Evolutionary conservation across 2,329 filamentous ascomycete genomes (phyloP), one percentile per base, ranked within the genome.

Genomic region (Talaromyces sp.): DNA sequence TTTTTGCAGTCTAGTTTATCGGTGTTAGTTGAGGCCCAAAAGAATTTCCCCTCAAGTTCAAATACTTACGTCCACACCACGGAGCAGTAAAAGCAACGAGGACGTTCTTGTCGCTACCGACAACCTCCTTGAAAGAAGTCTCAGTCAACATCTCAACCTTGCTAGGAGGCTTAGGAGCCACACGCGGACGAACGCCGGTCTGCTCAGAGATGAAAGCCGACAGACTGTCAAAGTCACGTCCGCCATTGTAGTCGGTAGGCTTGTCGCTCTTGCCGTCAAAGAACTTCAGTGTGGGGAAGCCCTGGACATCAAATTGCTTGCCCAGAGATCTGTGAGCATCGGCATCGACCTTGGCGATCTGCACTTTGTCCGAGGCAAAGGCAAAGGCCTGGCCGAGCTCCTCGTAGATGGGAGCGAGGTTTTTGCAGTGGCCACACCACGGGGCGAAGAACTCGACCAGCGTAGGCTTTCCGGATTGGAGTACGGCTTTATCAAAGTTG

Each of bases 351-450:
- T 98, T 99, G 69, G 90, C 95, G 73, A 99, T 92, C 73, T 89
- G 88, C 60, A 99, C 86, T 72, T 89, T 88, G 74, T 88, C 82
- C 81, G 92, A 80, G 67, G 87, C 87, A 71, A 85, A 87, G 67
- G 89, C 87, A 76, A 93, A 96, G 50, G 83, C 81, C 56, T 82
- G 76, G 54, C 87, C 95, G 51, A 99, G 87, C 75, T 99, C 91
- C 76, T 99, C 95, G 78, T 96, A 99, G 63, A 96, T 82, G 56
- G 95, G 96, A 16, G 95, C 95, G 36, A 99, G 89, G 73, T 82
- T 96, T 86, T 98, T 98, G 91, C 95, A 99, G 84, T 99, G 95
- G 34, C 95, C 96, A 74, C 95, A 99, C 95, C 95, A 99, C 28
- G 94, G 93, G 36, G 95, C 95, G 74, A 96, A 98, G 85, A 99